Evolutionary conservation across 305 asterid genomes (phyloP), one percentile per base, ranked within the genome.

Genomic region (Fraxinus ornus): DNA sequence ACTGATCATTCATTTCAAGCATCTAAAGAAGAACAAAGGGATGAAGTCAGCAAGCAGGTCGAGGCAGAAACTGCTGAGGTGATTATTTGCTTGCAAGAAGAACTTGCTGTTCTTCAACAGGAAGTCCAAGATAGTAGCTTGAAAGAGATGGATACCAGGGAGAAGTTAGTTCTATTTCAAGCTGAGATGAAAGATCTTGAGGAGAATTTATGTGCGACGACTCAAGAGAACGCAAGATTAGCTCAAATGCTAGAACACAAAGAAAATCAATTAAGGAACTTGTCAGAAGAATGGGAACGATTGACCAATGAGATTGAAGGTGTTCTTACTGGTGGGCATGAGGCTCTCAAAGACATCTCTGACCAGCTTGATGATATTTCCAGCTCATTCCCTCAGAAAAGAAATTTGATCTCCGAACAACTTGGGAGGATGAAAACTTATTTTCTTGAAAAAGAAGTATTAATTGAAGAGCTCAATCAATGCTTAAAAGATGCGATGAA

Each of bases 11-110:
- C 89, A 37, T 89, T 78, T 80, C 97, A 89, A 83, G 92, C 87
- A 76, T 88, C 93, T 60, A 88, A 89, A 80, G 94, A 91, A 52
- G 94, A 90, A 80, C 97, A 91, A 84, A 88, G 89, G 89, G 98
- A 95, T 80, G 96, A 95, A 89, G 91, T 91, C 73, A 93, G 95
- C 44, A 93, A 83, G 86, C 99, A 97, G 90, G 99, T 94, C 57
- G 99, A 97, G 89, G 97, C 86, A 78, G 99, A 97, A 93, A 95
- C 99, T 71, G 98, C 97, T 30, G 93, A 95, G 89, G 99, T 97
- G 82, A 95, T 97, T 91, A 93, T 97, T 85, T 95, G 97, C 88
- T 86, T 97, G 92, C 98, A 97, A 89, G 97, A 92, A 88, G 98
- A 97, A 89, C 98, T 97, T 79, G 84, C 90, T 77, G 85, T 76